Conservation (phyloP, 2,329 filamentous ascomycete genomes). For the Ilyonectria sp. region DNA sequence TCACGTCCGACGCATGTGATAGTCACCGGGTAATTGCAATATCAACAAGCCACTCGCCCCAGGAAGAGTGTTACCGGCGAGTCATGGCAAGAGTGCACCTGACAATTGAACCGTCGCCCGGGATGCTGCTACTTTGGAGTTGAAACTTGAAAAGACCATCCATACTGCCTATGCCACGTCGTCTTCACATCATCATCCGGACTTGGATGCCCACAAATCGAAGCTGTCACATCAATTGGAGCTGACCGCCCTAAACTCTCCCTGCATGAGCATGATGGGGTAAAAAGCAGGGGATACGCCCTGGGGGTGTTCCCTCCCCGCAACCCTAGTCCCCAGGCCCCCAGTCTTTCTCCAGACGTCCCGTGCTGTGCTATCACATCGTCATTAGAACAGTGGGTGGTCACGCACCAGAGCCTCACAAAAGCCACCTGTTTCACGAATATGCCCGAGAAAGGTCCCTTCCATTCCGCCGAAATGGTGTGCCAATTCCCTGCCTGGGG, state of each 20-base stretch:
- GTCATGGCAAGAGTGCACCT: neutral
- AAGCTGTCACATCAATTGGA: neutral
- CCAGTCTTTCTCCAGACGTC: neutral
- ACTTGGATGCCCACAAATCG: neutral
- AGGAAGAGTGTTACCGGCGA: neutral
- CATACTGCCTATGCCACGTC: neutral
- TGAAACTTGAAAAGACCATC: neutral
- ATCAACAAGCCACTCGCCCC: neutral
- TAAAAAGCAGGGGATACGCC: neutral
- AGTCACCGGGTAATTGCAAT: neutral
- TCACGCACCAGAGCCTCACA: neutral
- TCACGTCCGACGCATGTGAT: neutral
- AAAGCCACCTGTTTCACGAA: neutral
- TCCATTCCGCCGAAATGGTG: neutral
- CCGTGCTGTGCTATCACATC: neutral
- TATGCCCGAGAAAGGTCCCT: neutral
- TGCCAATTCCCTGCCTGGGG: neutral
- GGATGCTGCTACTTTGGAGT: neutral
- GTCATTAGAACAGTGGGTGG: neutral
- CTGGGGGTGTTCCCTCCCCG: neutral
- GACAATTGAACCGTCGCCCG: neutral
- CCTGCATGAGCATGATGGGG: slow-evolving; percentile 1
- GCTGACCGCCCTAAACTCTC: neutral
- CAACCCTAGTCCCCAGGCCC: neutral
- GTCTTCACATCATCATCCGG: neutral